Base-by-base conservation (phyloP, 2,329 filamentous ascomycete genomes). In the Fusarium goolgardi region DNA sequence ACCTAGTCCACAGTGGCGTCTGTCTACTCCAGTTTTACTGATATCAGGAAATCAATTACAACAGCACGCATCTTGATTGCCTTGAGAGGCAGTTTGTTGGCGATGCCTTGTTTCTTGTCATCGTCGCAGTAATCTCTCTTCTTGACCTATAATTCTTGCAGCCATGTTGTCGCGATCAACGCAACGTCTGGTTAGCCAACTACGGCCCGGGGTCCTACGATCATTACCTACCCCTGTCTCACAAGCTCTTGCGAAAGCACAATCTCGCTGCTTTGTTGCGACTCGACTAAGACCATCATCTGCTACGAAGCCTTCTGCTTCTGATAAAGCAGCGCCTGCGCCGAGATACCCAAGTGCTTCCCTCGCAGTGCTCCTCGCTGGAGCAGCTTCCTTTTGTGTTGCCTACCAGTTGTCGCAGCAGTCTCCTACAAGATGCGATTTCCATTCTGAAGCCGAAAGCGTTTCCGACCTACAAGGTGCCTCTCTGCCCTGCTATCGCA, bases 401-500 rank as follows among this genome's bases (percentile, higher is more conserved):
- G 69, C 67, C 23, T 73, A 70, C 45, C 47, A 31, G n/a, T 46
- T 73, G 32, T 49, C 55, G 20, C 65, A 70, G 27, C 55, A 65
- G 11, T 37, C 62, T 31, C 69, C 71, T 12, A 65, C 71, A 4
- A 56, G 55, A 53, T 72, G 70, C 63, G 71, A 73, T 40, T 55
- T 67, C 15, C 49, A 46, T 20, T 29, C 34, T 27, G 32, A 51
- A 11, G 32, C 29, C 18, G 51, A 59, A 15, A 40, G 27, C 9
- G 20, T 41, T 23, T 47, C 50, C 8, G 72, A 77, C 34, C 43
- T 51, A 15, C 78, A 78, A 34, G 80, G 83, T 65, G 78, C 82
- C 4, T 75, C 75, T 12, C 74, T 85, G 3, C 84, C 84, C 16
- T 81, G 82, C 6, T 86, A 81, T 69, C 81, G 82, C 31, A 78